phyloP scores from a whole-genome alignment of 2,329 filamentous ascomycete genomes.

The Paecilomyces dactylethromorphus region DNA sequence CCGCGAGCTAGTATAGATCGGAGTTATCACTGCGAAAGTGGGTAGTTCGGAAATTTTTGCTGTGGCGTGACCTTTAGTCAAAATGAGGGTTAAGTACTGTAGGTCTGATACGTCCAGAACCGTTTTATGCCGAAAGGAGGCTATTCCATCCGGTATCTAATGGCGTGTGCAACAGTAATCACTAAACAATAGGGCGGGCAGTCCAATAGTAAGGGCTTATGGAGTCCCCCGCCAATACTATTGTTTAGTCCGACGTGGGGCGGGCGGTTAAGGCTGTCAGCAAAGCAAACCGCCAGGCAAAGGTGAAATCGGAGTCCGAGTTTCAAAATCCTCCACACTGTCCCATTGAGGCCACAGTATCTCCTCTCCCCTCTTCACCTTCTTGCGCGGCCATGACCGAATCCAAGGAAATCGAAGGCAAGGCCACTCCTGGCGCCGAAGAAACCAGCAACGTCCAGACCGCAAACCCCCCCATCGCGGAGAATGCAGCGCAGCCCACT shows the following conservation, averaged over 20 bases:
- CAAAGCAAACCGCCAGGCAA: neutral
- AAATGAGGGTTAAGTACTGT: neutral
- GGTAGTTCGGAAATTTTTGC: neutral
- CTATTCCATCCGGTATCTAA: neutral
- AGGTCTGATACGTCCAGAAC: neutral
- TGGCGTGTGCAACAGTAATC: neutral
- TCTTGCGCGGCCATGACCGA: constrained; percentile 25
- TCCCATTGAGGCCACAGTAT: constrained; percentile 2
- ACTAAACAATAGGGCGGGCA: neutral
- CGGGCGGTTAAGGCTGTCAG: neutral
- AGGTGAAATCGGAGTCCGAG: neutral
- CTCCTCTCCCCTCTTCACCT: constrained; percentile 5
- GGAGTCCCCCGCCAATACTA: neutral
- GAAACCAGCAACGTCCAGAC: constrained; percentile 1
- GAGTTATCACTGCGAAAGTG: neutral
- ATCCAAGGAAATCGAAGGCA: constrained; percentile 26
- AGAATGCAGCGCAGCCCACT: constrained; percentile 29
- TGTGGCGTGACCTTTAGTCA: neutral
- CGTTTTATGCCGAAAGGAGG: neutral
- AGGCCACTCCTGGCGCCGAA: constrained; percentile 15
- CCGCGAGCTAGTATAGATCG: neutral
- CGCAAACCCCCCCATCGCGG: constrained; percentile 31
- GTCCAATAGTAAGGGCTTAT: neutral
- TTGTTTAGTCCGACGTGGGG: neutral
- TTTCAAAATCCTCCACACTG: constrained; percentile 1